Evolutionary conservation across 2,329 filamentous ascomycete genomes (phyloP).

Genomic region (Calonectria ilicicola): DNA sequence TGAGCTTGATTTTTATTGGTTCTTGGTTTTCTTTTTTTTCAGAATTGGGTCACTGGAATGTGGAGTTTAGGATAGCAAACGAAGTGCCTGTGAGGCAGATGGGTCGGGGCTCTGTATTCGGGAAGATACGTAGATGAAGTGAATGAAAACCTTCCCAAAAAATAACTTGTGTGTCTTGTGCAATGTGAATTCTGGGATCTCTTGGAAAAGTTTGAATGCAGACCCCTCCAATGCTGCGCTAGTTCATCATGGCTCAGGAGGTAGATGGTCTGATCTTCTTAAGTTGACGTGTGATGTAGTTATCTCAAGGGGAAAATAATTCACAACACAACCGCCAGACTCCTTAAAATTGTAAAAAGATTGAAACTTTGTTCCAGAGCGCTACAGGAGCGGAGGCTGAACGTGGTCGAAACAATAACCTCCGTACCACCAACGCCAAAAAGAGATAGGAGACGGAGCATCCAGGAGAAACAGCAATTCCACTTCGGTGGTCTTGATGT

Average conservation of each 20-base stretch:
- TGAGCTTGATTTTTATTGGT: constrained; percentile 26
- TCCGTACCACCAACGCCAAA: neutral
- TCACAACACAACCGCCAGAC: too few relatives aligned
- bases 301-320: neutral
- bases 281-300: too few relatives aligned
- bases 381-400: neutral
- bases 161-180: neutral
- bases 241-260: too few relatives aligned
- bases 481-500: neutral
- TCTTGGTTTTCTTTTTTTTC: neutral
- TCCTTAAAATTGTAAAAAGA: too few relatives aligned
- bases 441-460: neutral
- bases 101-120: constrained; percentile 21
- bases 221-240: too few relatives aligned
- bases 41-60: constrained; percentile 17
- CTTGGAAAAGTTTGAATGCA: too few relatives aligned
- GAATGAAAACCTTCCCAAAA: constrained; percentile 16
- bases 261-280: too few relatives aligned
- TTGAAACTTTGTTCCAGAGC: too few relatives aligned
- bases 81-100: constrained; percentile 4
- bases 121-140: constrained; percentile 32
- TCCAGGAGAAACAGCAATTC: neutral
- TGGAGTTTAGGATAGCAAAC: constrained; percentile 39
- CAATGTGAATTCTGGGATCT: too few relatives aligned
- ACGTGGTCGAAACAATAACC: neutral